These are phyloP conservation scores for Warburgia ugandensis DNA, from an alignment of 164 flowering plant genomes.

Conservation along the genomic window DNA sequence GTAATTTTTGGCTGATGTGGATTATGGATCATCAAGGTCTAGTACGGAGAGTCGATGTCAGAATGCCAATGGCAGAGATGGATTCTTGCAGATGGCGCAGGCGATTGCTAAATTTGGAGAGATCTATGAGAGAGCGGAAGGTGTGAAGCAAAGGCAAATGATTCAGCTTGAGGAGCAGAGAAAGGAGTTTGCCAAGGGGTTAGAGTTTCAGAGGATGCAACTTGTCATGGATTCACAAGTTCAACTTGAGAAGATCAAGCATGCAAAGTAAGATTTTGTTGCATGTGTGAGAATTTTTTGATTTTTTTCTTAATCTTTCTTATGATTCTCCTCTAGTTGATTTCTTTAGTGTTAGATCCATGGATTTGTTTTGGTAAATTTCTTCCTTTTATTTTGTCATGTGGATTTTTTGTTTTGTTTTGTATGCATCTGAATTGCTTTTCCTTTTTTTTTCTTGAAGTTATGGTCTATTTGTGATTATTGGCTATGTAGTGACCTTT, in stretches of 20 bases:
- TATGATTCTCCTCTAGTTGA: too few species aligned
- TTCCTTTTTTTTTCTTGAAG: too few species aligned
- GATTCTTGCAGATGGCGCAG: slow-evolving; percentile 49
- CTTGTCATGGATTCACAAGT: slow-evolving; percentile 77
- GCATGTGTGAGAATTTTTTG: slow-evolving; percentile 5
- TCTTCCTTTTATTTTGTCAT: too few species aligned
- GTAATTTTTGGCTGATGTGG: slow-evolving; percentile 40
- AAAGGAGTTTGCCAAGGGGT: slow-evolving; percentile 65
- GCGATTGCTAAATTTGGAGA: slow-evolving; percentile 66
- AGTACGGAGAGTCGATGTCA: slow-evolving; percentile 21
- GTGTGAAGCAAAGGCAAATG: slow-evolving; percentile 64
- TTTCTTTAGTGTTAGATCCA: too few species aligned
- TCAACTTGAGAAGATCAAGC: slow-evolving; percentile 71
- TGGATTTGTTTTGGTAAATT: too few species aligned
- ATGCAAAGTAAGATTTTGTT: slow-evolving; percentile 35
- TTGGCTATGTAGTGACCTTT: too few species aligned
- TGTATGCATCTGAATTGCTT: too few species aligned
- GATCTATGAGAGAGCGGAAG: slow-evolving; percentile 73
- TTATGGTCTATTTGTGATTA: too few species aligned
- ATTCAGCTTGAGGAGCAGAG: slow-evolving; percentile 79
- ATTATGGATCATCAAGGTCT: slow-evolving; percentile 16
- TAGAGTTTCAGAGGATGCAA: slow-evolving; percentile 82
- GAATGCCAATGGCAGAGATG: slow-evolving; percentile 37
- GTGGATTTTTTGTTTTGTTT: too few species aligned
- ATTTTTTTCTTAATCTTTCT: neutral